Base-by-base conservation (phyloP, 306 rosid genomes). In the Glycyrrhiza uralensis region DNA sequence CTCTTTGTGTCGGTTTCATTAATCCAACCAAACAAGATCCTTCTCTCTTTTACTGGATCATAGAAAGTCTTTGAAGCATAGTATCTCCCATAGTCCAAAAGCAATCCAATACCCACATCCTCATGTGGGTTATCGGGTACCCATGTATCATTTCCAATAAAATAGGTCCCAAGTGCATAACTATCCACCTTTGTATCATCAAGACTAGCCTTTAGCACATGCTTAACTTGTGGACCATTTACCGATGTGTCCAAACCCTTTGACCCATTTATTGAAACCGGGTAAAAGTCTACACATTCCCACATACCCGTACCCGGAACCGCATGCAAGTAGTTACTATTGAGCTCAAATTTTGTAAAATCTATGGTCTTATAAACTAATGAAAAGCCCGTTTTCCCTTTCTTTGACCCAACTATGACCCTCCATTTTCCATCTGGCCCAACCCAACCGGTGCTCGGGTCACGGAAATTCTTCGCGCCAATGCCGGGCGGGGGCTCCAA, bases 271-370 rank as follows among this genome's bases (percentile, higher is more conserved):
- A 79, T 30, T 0, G 49, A 47, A 45, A 91, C 76, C 26, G 97
- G 97, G 69, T 85, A 91, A 68, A 91, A 91, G 29, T 91, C 96
- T 6, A 91, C 85, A 20, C 97, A 91, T 45, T 91, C 97, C 97
- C 97, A 91, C 97, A 91, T 91, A 26, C 96, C 97, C 56, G 96
- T 89, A 68, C 81, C 87, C 22, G 96, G 84, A 11, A 91, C 96
- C 9, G 62, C 65, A 38, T 91, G 97, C 63, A 91, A 81, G 46
- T 35, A 44, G 0, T 69, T 50, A 3, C 82, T 66, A 44, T 28
- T 49, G 0, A 72, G 85, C 51, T 87, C 77, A 51, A 67, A 91
- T 1, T 49, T 32, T 0, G 32, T 79, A 19, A 91, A 91, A 62
- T 91, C 51, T 0, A 24, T 17, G 0, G 97, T 91, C 19, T 28